Percentiles rank a stretch among this genome's conserved stretches.
Conservation (phyloP, 108 stramenopile species). For the Cylindrotheca closterium region DNA sequence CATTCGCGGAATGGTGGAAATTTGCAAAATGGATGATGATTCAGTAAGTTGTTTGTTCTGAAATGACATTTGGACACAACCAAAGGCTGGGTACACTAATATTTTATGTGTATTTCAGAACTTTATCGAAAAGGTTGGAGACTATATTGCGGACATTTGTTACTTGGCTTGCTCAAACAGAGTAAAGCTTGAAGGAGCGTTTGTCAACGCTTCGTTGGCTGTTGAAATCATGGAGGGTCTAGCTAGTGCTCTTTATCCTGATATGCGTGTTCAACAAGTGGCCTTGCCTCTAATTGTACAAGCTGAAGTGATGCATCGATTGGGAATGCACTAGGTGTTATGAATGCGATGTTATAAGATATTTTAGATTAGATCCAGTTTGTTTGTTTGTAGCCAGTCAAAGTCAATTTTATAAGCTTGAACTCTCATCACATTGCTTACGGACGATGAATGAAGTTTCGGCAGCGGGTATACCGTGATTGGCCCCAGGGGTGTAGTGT, state of each 20-base stretch:
- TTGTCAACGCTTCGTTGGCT: constrained; percentile 85
- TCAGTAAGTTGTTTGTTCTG: constrained; percentile 29
- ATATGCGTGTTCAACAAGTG: constrained; percentile 67
- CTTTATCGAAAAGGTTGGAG: constrained; percentile 87
- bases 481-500: not conserved
- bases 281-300: constrained; percentile 81
- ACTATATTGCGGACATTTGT: constrained; percentile 89
- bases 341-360: not conserved
- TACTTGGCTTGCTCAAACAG: constrained; percentile 74
- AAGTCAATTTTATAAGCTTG: no score
- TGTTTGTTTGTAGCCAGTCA: no score
- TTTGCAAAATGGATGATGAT: constrained; percentile 60
- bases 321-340: not conserved
- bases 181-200: constrained; percentile 84
- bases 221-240: constrained; percentile 91
- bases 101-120: constrained; percentile 37
- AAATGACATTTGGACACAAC: not conserved
- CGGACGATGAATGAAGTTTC: not conserved
- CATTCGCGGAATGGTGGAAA: constrained; percentile 76
- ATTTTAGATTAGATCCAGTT: not conserved
- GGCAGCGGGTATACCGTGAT: not conserved
- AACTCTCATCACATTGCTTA: no score
- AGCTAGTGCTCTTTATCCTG: constrained; percentile 66
- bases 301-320: constrained; percentile 72
- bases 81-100: not conserved